Conservation (phyloP, 768 basidiomycete genomes). For the Tricholoma furcatifolium region DNA sequence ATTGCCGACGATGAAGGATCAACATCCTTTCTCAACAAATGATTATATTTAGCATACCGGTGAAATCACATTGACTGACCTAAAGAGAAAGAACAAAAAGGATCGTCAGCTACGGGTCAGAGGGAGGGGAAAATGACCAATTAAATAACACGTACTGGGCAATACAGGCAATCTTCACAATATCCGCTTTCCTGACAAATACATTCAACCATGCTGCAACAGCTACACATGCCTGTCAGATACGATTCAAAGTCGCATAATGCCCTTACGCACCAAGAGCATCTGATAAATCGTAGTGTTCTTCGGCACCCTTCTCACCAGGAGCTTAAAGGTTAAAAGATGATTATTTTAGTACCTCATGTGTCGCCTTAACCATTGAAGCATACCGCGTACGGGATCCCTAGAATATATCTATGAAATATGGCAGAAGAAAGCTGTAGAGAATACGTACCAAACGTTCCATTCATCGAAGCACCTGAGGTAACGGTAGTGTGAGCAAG, state of each 20-base stretch:
- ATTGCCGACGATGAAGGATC: neutral
- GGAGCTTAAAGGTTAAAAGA: conserved; percentile 28
- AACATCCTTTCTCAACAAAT: neutral
- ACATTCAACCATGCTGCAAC: conserved; percentile 63
- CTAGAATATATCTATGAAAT: conserved; percentile 13
- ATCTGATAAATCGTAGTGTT: conserved; percentile 53
- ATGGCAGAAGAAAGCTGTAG: neutral
- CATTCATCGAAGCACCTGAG: conserved; percentile 52
- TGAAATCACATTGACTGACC: conserved; percentile 47
- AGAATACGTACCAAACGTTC: conserved; percentile 45
- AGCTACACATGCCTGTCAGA: conserved; percentile 28
- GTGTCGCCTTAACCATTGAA: neutral
- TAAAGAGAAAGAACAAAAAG: conserved; percentile 11
- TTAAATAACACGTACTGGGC: conserved; percentile 44
- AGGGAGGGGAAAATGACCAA: neutral
- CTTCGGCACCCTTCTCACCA: conserved; percentile 49
- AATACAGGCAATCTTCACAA: conserved; percentile 60
- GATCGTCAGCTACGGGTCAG: neutral
- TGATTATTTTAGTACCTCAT: neutral
- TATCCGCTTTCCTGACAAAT: conserved; percentile 56
- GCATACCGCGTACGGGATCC: conserved; percentile 44
- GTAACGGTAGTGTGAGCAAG: neutral
- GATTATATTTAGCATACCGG: conserved; percentile 27
- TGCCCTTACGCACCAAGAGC: conserved; percentile 34
- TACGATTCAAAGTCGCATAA: neutral